phyloP scores from a whole-genome alignment of 768 basidiomycete species.

The Hydnomerulius pinastri region DNA sequence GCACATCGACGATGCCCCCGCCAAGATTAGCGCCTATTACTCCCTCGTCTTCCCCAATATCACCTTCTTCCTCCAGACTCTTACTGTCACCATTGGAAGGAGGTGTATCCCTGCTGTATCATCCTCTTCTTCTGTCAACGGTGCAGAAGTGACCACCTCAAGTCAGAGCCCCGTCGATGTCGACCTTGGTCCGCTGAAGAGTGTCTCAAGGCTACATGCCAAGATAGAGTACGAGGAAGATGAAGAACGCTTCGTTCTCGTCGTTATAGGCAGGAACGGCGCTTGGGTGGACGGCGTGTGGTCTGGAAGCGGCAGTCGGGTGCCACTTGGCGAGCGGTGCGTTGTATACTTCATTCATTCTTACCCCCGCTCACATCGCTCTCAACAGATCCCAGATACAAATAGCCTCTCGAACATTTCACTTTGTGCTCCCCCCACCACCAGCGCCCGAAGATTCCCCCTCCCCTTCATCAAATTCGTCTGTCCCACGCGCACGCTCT shows the following conservation, averaged over 20 bases:
- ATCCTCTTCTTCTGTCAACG: constrained; percentile 50
- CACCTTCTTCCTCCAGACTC: constrained; percentile 96
- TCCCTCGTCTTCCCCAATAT: constrained; percentile 92
- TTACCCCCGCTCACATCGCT: constrained; percentile 15
- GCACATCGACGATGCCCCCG: constrained; percentile 39
- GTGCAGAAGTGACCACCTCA: constrained; percentile 41
- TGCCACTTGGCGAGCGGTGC: constrained; percentile 84
- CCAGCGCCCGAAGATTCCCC: constrained; percentile 78
- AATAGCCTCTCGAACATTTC: constrained; percentile 95
- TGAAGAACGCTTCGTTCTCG: constrained; percentile 83
- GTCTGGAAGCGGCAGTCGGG: constrained; percentile 83
- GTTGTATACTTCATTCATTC: constrained; percentile 15
- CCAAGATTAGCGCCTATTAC: constrained; percentile 92
- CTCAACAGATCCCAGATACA: constrained; percentile 92
- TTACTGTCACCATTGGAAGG: constrained; percentile 91
- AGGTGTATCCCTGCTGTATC: constrained; percentile 67
- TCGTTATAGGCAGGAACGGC: constrained; percentile 94
- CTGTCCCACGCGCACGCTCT: constrained; percentile 66
- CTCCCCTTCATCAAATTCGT: constrained; percentile 76
- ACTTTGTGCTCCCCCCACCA: constrained; percentile 93
- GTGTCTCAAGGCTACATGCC: constrained; percentile 95
- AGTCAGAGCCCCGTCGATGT: constrained; percentile 62
- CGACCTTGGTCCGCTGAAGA: constrained; percentile 95
- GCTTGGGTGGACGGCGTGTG: constrained; percentile 99
- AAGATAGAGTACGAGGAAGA: constrained; percentile 93